Evolutionary conservation across 1,139 yeast species (phyloP), one percentile per base, ranked within the genome.

Genomic region (Candida sp.): DNA sequence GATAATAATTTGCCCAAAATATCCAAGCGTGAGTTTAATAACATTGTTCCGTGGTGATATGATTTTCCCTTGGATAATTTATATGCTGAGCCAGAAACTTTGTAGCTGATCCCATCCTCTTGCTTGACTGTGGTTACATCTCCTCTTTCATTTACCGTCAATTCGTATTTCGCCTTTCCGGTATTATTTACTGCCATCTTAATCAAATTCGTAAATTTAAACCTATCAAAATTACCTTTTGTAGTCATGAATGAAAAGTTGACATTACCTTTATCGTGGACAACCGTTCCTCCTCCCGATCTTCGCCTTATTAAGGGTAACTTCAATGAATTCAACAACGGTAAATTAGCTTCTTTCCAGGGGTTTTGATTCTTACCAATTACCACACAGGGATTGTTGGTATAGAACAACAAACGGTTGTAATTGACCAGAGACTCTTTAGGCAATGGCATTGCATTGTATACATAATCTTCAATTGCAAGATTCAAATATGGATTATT

Each of bases 281-380:
- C 96, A 0, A 95, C 99, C 0, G 98, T 82, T 0, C 99, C 99
- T 1, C 99, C 99, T 1, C 99, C 99, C 2, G 96, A 85, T 39
- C 78, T 70, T 46, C 99, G 71, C 51, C 99, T 70, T 3, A 95
- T 63, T 9, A 91, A 60, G 0, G 95, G 93, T n/a, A 88, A 73
- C 1, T 72, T 70, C 9, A 79, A 61, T 0, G 72, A 56, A 5
- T 74, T 68, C 8, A 88, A 66, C n/a, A 81, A 56, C 0, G 82
- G 78, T 4, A 93, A 49, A 55, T 88, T 86, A 29, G 84, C 77
- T 58, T 93, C 99, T 46, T 82, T 79, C 91, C 95, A 93, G 1
- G 97, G 96, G 52, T 90, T 93, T 61, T 95, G 99, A 60, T 93
- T 93, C 57, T 95, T 88, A 0, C 99, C 99, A n/a, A 93, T 72